Base-by-base conservation (phyloP, 495 filamentous ascomycete genomes). In the Aspergillus sclerotiicarbonarius region DNA sequence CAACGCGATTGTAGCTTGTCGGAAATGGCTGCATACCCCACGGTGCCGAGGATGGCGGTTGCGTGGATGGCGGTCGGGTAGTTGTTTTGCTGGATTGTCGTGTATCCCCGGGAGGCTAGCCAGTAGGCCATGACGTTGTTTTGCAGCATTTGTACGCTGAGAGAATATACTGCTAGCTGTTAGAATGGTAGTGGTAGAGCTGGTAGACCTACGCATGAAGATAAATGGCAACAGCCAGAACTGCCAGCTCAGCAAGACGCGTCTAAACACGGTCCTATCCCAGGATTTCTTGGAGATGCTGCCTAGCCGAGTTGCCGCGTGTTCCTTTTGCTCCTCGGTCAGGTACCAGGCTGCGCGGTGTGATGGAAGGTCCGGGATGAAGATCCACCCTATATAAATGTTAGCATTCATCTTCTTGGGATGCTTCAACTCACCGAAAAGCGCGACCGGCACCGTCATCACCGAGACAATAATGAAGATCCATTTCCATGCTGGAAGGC, bases 121-220 rank as follows among this genome's bases (percentile, higher is more conserved):
- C 70, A 73, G 50, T 67, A 63, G 33, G 70, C 62, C 68, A 73
- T 73, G 12, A 73, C 70, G 21, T 73, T 73, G 59, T 73, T 73
- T 21, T 62, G 59, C 12, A 73, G 63, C 56, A 58, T 63, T 53
- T 73, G 70, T 0, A 73, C 63, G 19, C 63, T 68, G 21, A 71
- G 66, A 1, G 70, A 73, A 37, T 73, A 71, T 1, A 73, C 70
- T 72, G 35, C 25, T 13, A 4, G 20, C 1, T 1, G 18, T 6
- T 18, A 19, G 41, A 33, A 10, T 5, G 41, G 15, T n/a, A n/a
- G 20, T 2, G 7, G 30, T 8, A 18, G 5, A 43, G 18, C 10
- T 48, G 30, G n/a, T 19, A 44, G 25, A 61, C 67, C 25, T 55
- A 70, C 70, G 53, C 70, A 73, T 73, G 57, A 73, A 73, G 35